Evolutionary conservation across 139 green algal genomes (phyloP), one percentile per base, ranked within the genome.

Genomic region (Coelastrella sp.): DNA sequence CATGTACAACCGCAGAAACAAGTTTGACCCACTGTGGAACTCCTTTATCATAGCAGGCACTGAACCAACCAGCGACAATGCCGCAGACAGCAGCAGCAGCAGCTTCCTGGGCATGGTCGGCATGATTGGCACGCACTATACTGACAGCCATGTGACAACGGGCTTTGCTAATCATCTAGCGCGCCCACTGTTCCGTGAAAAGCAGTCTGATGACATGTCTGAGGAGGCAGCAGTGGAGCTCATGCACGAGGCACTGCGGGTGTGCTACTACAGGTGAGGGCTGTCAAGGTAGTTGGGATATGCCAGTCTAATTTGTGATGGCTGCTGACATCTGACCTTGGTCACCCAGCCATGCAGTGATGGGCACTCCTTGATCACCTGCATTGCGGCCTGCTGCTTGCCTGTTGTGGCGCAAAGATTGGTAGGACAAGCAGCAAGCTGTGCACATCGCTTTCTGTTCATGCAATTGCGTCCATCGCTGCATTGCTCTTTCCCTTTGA

Each of bases 1-100:
- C 8, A 95, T 99, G 91, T 99, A 99, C 95, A 99, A 99, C 94
- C 91, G 94, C 9, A 92, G 94, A 90, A 97, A 95, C 95, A 97
- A 96, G 93, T 94, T 99, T 9, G 96, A 99, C 90, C 98, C 98
- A 9, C 93, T 99, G 57, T 99, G 98, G 98, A 99, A 99, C 94
- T 96, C 93, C 35, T 87, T 99, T 8, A 94, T 99, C 4, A 93
- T 99, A 14, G 97, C 91, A 12, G 98, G 98, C 20, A 74, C 97
- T 65, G 66, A 97, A 79, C 82, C 82, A 25, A 20, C 49, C 56
- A 49, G 49, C 10, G 82, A 27, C 24, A 61, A 58, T 7, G 63
- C 82, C 49, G 22, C 63, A 60, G 61, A 60, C 60, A 60, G 61
- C 82, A 78, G 61, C 58, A 76, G 82, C 61, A 76, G 82, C 82